A percentile compares a stretch with the other conserved stretches of the same genome.
phyloP scores from a whole-genome alignment of 176 grass and related monocot species.

The Cenchrus fungigraminus region DNA sequence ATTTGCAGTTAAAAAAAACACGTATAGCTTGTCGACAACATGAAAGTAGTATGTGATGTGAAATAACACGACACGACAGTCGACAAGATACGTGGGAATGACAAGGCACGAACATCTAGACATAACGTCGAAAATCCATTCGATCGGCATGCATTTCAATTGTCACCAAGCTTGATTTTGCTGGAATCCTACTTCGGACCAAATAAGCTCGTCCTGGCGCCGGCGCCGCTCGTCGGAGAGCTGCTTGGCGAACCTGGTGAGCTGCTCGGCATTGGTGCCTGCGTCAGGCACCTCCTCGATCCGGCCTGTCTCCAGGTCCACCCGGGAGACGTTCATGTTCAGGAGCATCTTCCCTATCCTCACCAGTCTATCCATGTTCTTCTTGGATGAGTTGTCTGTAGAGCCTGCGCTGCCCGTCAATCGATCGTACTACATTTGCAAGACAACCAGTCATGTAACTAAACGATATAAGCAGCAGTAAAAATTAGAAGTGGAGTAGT shows the following conservation, averaged over 20 bases:
- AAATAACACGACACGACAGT: background rate
- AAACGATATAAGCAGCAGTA: background rate
- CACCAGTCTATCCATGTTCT: constrained; percentile 61
- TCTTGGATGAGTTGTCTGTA: constrained; percentile 52
- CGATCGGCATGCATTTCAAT: background rate
- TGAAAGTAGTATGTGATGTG: background rate
- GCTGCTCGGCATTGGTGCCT: constrained; percentile 57
- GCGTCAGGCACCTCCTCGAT: constrained; percentile 32
- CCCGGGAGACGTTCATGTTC: constrained; percentile 51
- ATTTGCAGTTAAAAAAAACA: background rate
- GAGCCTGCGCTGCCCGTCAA: constrained; percentile 52
- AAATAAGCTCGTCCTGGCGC: background rate
- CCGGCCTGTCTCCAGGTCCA: constrained; percentile 68
- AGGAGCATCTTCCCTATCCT: constrained; percentile 62
- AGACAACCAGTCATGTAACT: background rate
- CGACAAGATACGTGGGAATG: background rate
- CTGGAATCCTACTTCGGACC: background rate
- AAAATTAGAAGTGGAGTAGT: background rate
- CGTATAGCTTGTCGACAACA: background rate
- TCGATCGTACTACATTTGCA: constrained; percentile 55
- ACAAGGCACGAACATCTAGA: background rate
- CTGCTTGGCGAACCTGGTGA: constrained; percentile 48
- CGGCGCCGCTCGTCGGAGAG: constrained; percentile 56
- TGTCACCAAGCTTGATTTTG: background rate
- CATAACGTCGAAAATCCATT: background rate